phyloP scores from a whole-genome alignment of 2,329 filamentous ascomycete genomes.

The Venturia nashicola region DNA sequence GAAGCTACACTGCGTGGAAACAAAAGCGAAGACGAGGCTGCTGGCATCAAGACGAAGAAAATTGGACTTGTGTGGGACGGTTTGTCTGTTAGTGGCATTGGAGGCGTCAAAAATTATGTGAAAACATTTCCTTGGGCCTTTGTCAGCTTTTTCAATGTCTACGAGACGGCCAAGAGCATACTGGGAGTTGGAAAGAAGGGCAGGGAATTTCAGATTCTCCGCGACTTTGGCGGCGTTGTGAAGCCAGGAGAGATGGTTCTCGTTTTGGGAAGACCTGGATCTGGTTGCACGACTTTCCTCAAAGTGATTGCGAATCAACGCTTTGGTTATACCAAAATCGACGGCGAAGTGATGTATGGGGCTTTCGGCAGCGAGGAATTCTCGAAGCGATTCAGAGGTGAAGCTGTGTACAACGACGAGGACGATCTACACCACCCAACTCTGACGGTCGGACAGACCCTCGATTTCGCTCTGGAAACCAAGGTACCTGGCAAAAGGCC shows the following conservation, averaged over 20 bases:
- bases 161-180: conserved; percentile 49
- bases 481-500: conserved; percentile 76
- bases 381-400: conserved; percentile 58
- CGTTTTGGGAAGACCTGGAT: conserved; percentile 64
- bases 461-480: conserved; percentile 72
- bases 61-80: conserved; percentile 71
- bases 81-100: conserved; percentile 63
- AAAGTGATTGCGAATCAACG: conserved; percentile 44
- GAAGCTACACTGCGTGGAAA: conserved; percentile 62
- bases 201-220: conserved; percentile 59
- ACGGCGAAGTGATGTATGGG: conserved; percentile 66
- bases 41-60: conserved; percentile 70
- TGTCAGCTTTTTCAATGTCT: conserved; percentile 62
- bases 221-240: conserved; percentile 53
- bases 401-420: conserved; percentile 77
- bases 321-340: conserved; percentile 46
- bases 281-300: conserved; percentile 42
- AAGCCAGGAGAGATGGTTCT: conserved; percentile 82
- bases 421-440: conserved; percentile 80
- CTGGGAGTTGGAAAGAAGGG: conserved; percentile 57
- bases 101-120: conserved; percentile 59
- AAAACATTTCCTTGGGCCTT: conserved; percentile 70
- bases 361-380: conserved; percentile 62
- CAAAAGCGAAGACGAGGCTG: conserved; percentile 57
- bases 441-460: conserved; percentile 75